phyloP scores from a whole-genome alignment of 2,329 filamentous ascomycete species.

The Pseudogymnoascus sp. region DNA sequence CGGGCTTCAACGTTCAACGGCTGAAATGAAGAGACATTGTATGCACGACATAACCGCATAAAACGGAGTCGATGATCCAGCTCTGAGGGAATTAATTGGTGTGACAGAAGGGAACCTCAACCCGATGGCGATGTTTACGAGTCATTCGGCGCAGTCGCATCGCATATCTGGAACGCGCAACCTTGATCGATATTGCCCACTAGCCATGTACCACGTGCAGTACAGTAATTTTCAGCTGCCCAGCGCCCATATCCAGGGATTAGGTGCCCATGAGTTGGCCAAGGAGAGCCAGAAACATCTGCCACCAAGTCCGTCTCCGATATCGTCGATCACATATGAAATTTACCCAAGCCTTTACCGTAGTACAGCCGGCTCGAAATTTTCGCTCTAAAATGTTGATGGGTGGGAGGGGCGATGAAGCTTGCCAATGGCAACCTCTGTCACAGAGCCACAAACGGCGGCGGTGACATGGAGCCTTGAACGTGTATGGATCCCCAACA shows the following conservation, averaged over 20 bases:
- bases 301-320: background rate
- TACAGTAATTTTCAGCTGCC: background rate
- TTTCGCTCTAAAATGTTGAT: constrained; percentile 2
- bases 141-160: background rate
- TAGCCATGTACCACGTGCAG: constrained; percentile 1
- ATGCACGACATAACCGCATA: constrained; percentile 2
- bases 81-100: background rate
- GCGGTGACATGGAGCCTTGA: constrained; percentile 5
- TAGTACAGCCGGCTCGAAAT: background rate
- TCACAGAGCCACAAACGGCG: background rate
- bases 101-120: background rate
- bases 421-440: background rate
- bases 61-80: background rate
- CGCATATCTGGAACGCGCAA: constrained; percentile 3
- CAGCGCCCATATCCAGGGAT: background rate
- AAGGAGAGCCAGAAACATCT: background rate
- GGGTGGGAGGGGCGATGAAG: constrained; percentile 6
- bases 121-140: background rate
- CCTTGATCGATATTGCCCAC: background rate
- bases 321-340: background rate
- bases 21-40: background rate
- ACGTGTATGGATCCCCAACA: background rate
- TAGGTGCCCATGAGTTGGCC: background rate
- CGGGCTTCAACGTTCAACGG: background rate
- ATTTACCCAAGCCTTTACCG: background rate